Evolutionary conservation across 345 rosid species (phyloP).

Genomic region (Dipteronia sinensis): DNA sequence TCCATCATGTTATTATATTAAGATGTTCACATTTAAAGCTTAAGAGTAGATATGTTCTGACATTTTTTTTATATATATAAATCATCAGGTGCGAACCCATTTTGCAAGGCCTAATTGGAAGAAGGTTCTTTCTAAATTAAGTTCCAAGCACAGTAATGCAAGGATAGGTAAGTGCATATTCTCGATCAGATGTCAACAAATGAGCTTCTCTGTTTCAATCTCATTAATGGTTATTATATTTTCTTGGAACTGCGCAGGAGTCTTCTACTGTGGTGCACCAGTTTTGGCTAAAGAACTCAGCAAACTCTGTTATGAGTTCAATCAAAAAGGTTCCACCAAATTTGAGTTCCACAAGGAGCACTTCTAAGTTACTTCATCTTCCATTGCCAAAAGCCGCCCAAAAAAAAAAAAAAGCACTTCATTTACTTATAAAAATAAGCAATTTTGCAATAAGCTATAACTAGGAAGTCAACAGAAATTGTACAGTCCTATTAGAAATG

Average conservation of each 20-base stretch:
- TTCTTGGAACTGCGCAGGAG: conserved; percentile 59
- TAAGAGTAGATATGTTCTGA: neutral
- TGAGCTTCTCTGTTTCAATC: neutral
- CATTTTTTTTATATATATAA: neutral
- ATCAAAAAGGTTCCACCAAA: conserved; percentile 90
- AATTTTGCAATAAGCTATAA: conserved; percentile 20
- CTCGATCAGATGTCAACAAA: conserved; percentile 8
- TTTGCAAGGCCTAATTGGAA: conserved; percentile 98
- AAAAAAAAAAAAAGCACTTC: neutral
- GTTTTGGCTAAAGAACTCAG: conserved; percentile 87
- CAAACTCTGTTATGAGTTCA: conserved; percentile 89
- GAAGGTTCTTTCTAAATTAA: conserved; percentile 77
- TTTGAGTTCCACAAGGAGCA: conserved; percentile 99
- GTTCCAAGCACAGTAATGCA: conserved; percentile 87
- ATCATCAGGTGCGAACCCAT: conserved; percentile 82
- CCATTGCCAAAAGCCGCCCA: neutral
- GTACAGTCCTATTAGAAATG: conserved; percentile 32
- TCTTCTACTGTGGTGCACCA: conserved; percentile 96
- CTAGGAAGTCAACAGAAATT: conserved; percentile 15
- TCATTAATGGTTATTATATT: conserved; percentile 7
- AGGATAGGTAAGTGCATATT: conserved; percentile 64
- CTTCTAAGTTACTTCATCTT: conserved; percentile 42
- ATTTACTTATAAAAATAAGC: neutral
- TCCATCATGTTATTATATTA: neutral
- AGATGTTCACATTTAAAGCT: neutral